Evolutionary conservation across 2,329 filamentous ascomycete genomes (phyloP).

Genomic region (Xylaria multiplex): DNA sequence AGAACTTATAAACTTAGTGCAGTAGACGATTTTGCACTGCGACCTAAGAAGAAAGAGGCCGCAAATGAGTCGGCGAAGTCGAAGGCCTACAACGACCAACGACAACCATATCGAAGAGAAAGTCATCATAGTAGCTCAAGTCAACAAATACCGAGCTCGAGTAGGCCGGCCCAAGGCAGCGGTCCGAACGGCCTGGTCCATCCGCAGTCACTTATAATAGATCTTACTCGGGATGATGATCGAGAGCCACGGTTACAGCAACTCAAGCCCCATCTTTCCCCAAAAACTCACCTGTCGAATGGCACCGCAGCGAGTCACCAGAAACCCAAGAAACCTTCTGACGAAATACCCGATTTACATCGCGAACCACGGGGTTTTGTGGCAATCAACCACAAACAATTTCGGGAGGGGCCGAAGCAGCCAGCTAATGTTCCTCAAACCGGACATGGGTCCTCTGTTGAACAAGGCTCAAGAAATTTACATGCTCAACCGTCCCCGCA

Average conservation of each 20-base stretch:
- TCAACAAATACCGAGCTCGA: conserved; percentile 18
- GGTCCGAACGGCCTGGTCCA: conserved; percentile 14
- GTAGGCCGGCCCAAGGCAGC: conserved; percentile 12
- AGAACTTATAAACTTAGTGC: conserved; percentile 36
- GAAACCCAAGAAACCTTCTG: conserved; percentile 13
- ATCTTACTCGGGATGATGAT: conserved; percentile 41
- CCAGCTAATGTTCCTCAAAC: conserved; percentile 4
- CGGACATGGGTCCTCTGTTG: conserved; percentile 1
- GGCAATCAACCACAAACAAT: neutral
- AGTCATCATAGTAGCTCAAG: conserved; percentile 19
- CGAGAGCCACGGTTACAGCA: conserved; percentile 12
- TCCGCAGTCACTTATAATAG: conserved; percentile 36
- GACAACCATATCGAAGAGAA: conserved; percentile 22
- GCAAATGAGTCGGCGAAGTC: conserved; percentile 29
- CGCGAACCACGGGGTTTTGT: neutral
- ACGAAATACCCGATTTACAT: neutral
- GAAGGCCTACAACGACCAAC: conserved; percentile 31
- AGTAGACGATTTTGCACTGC: conserved; percentile 44
- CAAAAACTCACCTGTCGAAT: conserved; percentile 10
- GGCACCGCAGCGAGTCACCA: conserved; percentile 13
- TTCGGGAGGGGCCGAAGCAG: conserved; percentile 9
- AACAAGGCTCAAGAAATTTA: conserved; percentile 10
- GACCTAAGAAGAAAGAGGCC: conserved; percentile 38
- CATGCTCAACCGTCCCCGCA: conserved; percentile 5
- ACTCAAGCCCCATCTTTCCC: conserved; percentile 11